phyloP scores from a whole-genome alignment of 2,329 filamentous ascomycete genomes.

The Acrodontium crateriforme region DNA sequence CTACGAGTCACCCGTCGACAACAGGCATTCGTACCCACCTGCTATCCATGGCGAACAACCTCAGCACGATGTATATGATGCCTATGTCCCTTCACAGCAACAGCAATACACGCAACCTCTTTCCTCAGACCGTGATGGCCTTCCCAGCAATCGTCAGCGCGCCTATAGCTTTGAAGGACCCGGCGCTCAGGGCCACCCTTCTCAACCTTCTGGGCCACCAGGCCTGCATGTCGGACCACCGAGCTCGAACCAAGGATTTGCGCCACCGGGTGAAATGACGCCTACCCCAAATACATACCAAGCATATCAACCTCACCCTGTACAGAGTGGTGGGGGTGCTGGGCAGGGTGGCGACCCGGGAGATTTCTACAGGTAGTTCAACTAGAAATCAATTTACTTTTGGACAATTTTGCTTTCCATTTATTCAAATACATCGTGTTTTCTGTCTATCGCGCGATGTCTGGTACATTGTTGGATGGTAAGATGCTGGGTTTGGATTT shows the following conservation, averaged over 20 bases:
- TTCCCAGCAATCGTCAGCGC: conserved; percentile 15
- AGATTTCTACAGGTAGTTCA: conserved; percentile 21
- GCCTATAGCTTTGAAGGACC: conserved; percentile 18
- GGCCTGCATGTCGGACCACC: background rate
- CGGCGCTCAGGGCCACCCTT: background rate
- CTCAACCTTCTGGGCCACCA: background rate
- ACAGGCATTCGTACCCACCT: conserved; percentile 26
- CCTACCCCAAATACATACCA: conserved; percentile 3
- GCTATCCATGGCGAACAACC: conserved; percentile 13
- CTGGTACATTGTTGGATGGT: too few species aligned
- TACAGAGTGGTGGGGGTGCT: conserved; percentile 8
- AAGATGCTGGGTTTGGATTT: too few species aligned
- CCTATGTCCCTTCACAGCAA: conserved; percentile 9
- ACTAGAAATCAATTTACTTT: too few species aligned
- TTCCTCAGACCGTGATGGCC: conserved; percentile 9
- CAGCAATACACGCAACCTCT: conserved; percentile 9
- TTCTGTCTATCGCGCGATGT: too few species aligned
- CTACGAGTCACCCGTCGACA: conserved; percentile 34
- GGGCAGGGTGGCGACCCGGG: conserved; percentile 22
- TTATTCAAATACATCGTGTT: too few species aligned
- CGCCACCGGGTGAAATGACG: background rate
- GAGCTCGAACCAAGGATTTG: too few species aligned
- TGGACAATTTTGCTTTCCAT: too few species aligned
- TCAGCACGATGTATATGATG: conserved; percentile 9
- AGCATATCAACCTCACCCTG: conserved; percentile 7